Evolutionary conservation across 2,329 filamentous ascomycete species (phyloP), one percentile per base, ranked within the genome.

Genomic region (Colletotrichum lupini): DNA sequence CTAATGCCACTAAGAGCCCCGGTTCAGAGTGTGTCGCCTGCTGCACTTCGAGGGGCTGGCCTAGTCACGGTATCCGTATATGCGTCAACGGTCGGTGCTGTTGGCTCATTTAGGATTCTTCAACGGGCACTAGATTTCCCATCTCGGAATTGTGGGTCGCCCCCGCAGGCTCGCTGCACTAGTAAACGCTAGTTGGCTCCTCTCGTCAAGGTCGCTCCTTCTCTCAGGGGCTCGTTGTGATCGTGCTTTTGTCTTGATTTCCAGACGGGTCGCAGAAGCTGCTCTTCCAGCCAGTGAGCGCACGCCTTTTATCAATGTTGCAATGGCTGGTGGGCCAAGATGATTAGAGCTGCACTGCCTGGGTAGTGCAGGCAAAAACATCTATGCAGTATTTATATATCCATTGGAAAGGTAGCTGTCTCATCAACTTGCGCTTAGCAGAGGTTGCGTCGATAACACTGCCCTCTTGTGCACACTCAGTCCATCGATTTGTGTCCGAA

Each of bases 241-340:
- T 53, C 28, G 35, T 32, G 42, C 32, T 35, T 46, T 42, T 30
- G 26, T 72, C 58, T 46, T 62, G 32, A 59, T 42, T 26, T 8
- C 52, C 19, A 28, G 24, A 63, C 59, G 30, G 52, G 22, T 66
- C 49, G 42, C 26, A 22, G 42, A 14, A 28, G 22, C 58, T 24
- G 19, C n/a, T 4, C 22, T 22, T 19, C 14, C 59, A 28, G 37
- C 70, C 66, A 72, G 37, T 69, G 22, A 72, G 59, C 55, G 24
- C 30, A 9, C 26, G 30, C 16, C 19, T n/a, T 64, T 69, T 64
- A 35, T 69, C 49, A 63, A 72, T 72, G 66, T 69, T 53, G 42
- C 22, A 42, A 22, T 30, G 30, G 9, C n/a, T n/a, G 61, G 70
- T 72, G 70, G 66, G 14, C 55, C 59, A 16, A 26, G 14, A 12